Conservation (phyloP, 176 grass and related monocot species). For the Eleusine indica region DNA sequence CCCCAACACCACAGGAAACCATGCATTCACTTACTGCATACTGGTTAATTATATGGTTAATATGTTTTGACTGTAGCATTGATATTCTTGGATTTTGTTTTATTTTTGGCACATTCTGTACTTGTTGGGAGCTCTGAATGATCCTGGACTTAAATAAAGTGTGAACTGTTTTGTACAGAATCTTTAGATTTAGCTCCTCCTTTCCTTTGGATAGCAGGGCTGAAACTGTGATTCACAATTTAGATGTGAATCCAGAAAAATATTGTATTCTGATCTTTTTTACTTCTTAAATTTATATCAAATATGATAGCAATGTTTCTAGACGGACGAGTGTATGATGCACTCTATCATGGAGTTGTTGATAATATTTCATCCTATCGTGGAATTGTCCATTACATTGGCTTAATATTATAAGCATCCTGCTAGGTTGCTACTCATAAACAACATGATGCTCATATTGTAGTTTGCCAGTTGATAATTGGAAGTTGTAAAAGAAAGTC, state of each 20-base stretch:
- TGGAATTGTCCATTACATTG: conserved; percentile 13
- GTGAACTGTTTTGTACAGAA: not conserved
- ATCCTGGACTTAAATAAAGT: conserved; percentile 3
- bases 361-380: conserved; percentile 5
- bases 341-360: not conserved
- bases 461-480: not conserved
- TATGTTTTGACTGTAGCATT: conserved; percentile 2
- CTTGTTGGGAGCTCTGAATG: not conserved
- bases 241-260: conserved; percentile 20
- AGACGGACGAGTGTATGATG: conserved; percentile 1
- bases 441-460: not conserved
- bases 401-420: not conserved
- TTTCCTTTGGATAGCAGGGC: not conserved
- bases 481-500: not conserved
- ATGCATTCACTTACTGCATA: conserved; percentile 12
- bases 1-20: not conserved
- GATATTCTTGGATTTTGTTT: conserved; percentile 14
- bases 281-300: conserved; percentile 14
- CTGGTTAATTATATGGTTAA: conserved; percentile 3
- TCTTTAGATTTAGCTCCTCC: not conserved
- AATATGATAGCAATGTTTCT: not conserved
- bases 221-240: not conserved
- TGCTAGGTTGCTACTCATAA: not conserved
- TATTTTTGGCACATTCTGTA: not conserved
- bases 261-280: not conserved